Conservation (phyloP, 305 asterid genomes). For the Fraxinus baroniana region DNA sequence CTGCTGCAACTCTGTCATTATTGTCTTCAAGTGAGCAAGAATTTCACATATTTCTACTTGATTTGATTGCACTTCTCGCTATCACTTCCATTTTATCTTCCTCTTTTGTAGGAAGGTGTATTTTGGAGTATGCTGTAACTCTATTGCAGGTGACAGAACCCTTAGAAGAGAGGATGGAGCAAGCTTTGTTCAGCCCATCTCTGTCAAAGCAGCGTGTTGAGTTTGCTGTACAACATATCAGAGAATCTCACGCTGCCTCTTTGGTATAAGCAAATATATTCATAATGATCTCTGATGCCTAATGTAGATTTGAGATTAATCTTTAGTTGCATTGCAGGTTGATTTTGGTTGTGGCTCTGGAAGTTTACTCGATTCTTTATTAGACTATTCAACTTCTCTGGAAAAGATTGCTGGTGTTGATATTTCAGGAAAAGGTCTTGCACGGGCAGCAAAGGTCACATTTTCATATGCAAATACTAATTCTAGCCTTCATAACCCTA, state of each 20-base stretch:
- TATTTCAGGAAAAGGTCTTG: conserved; percentile 66
- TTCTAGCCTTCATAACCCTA: background rate
- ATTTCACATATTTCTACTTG: conserved; percentile 15
- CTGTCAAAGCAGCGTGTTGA: conserved; percentile 95
- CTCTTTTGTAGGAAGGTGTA: conserved; percentile 52
- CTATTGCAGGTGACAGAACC: conserved; percentile 74
- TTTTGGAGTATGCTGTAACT: conserved; percentile 60
- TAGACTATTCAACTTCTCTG: conserved; percentile 73
- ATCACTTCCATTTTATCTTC: background rate
- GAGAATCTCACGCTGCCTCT: conserved; percentile 64
- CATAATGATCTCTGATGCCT: conserved; percentile 19
- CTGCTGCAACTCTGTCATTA: conserved; percentile 44
- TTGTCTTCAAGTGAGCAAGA: conserved; percentile 54
- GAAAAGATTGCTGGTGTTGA: conserved; percentile 85
- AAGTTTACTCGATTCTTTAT: conserved; percentile 81
- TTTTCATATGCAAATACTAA: conserved; percentile 2
- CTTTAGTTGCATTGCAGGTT: conserved; percentile 51
- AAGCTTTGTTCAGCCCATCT: conserved; percentile 89
- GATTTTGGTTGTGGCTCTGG: conserved; percentile 99
- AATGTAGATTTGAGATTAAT: conserved; percentile 28
- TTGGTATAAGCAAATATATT: conserved; percentile 51
- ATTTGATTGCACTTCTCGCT: background rate
- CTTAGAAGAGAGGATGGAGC: conserved; percentile 92
- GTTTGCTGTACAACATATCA: conserved; percentile 72
- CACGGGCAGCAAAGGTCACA: conserved; percentile 90